Conservation (phyloP, 2,329 filamentous ascomycete species). For the Stemphylium vesicarium region DNA sequence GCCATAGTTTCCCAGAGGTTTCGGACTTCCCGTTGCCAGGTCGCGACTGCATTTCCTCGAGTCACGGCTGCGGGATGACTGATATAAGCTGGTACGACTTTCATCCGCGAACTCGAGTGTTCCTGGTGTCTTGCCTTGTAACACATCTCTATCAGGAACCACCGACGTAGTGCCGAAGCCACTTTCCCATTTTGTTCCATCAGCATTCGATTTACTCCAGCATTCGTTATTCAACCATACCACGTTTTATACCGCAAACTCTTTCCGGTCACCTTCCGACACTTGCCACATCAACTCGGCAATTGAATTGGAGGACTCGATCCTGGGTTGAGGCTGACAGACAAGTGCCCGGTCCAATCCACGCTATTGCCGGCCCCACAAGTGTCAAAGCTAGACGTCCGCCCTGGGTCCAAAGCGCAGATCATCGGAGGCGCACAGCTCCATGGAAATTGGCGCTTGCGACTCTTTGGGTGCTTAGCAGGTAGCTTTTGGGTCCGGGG, state of each 20-base stretch:
- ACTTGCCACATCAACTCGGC: neutral
- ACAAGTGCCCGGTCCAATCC: constrained; percentile 3
- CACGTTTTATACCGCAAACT: neutral
- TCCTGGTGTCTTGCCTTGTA: constrained; percentile 2
- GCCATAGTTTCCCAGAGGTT: constrained; percentile 1
- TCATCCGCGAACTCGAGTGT: neutral
- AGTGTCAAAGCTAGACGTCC: constrained; percentile 6
- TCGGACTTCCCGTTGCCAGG: neutral
- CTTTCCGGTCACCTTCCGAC: neutral
- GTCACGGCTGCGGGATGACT: neutral
- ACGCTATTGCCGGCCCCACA: constrained; percentile 5
- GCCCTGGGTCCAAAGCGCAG: constrained; percentile 3
- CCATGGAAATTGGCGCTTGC: constrained; percentile 8
- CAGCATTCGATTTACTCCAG: neutral
- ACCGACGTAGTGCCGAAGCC: neutral
- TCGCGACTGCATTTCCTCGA: neutral
- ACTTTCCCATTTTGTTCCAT: neutral
- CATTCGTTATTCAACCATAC: neutral
- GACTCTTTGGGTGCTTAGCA: constrained; percentile 1
- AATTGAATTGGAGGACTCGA: neutral
- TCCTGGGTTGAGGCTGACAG: constrained; percentile 4
- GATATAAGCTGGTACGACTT: neutral
- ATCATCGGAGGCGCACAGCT: constrained; percentile 7
- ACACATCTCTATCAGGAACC: neutral
- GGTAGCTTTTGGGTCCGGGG: constrained; percentile 5